Percentiles rank a stretch among this genome's conserved stretches.
These are phyloP conservation scores for Penicillium nordicum DNA, from an alignment of 2,329 filamentous ascomycete species.

Conservation along the genomic window DNA sequence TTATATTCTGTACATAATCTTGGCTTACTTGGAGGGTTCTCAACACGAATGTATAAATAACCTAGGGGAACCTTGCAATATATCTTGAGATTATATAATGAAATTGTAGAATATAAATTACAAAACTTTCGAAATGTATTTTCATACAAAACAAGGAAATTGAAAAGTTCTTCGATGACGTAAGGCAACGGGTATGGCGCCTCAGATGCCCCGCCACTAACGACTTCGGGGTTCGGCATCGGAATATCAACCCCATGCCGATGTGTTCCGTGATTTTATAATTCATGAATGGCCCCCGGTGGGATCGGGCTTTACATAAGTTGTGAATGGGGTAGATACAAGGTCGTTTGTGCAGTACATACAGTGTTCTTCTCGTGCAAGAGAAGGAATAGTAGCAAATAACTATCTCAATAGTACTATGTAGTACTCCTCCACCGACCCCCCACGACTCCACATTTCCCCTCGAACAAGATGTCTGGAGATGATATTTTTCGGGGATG, in stretches of 20 bases:
- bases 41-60: no score
- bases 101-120: no score
- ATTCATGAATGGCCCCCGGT: no score
- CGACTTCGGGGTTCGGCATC: background rate
- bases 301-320: background rate
- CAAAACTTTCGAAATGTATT: no score
- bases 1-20: no score
- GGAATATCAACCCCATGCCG: background rate
- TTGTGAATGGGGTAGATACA: background rate
- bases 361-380: background rate
- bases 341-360: background rate
- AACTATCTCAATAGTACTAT: no score
- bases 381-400: no score
- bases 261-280: background rate
- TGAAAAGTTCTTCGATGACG: constrained; percentile 2
- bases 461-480: constrained; percentile 5
- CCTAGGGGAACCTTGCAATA: no score
- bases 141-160: background rate
- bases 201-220: background rate
- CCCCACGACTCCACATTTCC: constrained; percentile 22
- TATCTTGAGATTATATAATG: no score
- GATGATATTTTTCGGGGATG: constrained; percentile 1
- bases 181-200: constrained; percentile 4
- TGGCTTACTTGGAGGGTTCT: no score
- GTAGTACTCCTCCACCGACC: background rate